Percentiles rank a stretch among this genome's conserved stretches.
phyloP scores from a whole-genome alignment of 257 asterid genomes.

The Rehmannia glutinosa region DNA sequence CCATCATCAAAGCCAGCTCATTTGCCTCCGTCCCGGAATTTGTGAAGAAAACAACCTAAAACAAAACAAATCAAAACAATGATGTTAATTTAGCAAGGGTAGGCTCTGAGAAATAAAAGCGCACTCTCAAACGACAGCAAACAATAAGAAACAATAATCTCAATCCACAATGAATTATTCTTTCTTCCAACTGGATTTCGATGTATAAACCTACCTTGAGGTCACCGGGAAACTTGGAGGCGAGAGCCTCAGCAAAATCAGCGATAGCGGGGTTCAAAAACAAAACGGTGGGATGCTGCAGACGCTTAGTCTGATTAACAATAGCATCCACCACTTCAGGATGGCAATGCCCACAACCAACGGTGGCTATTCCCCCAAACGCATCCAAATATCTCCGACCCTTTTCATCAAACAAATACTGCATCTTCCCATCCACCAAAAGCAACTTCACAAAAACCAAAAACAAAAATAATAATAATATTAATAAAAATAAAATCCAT shows the following conservation, averaged over 20 bases:
- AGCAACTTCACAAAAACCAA: slow-evolving; percentile 40
- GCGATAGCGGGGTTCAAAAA: slow-evolving; percentile 70
- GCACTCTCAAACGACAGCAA: too few species aligned
- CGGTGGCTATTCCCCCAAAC: slow-evolving; percentile 90
- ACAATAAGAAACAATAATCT: too few species aligned
- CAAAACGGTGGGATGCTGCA: slow-evolving; percentile 85
- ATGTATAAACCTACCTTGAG: slow-evolving; percentile 60
- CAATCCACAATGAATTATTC: background rate
- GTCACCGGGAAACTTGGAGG: slow-evolving; percentile 66
- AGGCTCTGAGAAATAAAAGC: too few species aligned
- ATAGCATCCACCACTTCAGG: slow-evolving; percentile 88
- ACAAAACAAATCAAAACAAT: background rate
- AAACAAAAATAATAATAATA: too few species aligned
- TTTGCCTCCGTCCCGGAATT: slow-evolving; percentile 96
- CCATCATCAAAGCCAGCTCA: slow-evolving; percentile 85
- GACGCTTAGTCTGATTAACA: slow-evolving; percentile 57
- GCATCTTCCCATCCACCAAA: slow-evolving; percentile 94
- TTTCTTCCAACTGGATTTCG: background rate
- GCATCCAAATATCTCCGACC: slow-evolving; percentile 86
- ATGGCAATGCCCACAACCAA: slow-evolving; percentile 86
- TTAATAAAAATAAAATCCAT: background rate
- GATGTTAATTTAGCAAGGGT: too few species aligned
- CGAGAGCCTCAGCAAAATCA: slow-evolving; percentile 85
- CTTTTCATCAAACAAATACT: slow-evolving; percentile 68
- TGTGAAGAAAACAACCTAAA: slow-evolving; percentile 79